Evolutionary conservation across 2,329 filamentous ascomycete genomes (phyloP).

Genomic region (Colletotrichum acutatum): DNA sequence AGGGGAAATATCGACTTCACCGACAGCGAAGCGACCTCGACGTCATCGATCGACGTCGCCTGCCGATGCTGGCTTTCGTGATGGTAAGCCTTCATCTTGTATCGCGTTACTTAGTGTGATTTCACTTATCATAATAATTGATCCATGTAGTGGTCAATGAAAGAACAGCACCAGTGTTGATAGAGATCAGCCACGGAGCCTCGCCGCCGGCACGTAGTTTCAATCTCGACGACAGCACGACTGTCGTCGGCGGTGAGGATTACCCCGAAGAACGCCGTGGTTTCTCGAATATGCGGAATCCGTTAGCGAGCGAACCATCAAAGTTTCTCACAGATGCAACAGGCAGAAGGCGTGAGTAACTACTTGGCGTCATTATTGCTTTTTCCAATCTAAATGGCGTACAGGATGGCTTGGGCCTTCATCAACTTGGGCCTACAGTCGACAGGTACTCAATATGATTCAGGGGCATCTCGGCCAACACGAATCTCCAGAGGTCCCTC

Average conservation of each 20-base stretch:
- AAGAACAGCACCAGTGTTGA: background rate
- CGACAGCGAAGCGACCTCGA: slow-evolving; percentile 3
- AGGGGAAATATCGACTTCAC: background rate
- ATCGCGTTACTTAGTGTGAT: too few relatives aligned
- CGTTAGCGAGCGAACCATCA: slow-evolving; percentile 10
- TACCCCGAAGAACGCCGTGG: background rate
- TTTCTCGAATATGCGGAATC: background rate
- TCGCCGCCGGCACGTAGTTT: background rate
- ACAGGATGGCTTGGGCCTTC: slow-evolving; percentile 26
- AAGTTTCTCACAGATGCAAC: slow-evolving; percentile 20
- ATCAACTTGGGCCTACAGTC: slow-evolving; percentile 30
- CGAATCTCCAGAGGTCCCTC: slow-evolving; percentile 22
- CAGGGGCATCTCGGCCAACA: slow-evolving; percentile 41
- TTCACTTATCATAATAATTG: background rate
- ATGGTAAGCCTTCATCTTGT: background rate
- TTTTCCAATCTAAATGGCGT: background rate
- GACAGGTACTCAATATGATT: slow-evolving; percentile 25
- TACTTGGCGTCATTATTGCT: background rate
- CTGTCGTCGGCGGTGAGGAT: background rate
- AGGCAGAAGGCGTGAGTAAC: slow-evolving; percentile 8
- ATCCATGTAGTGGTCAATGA: background rate
- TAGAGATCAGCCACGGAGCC: background rate
- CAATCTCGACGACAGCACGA: slow-evolving; percentile 3
- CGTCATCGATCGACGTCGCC: background rate
- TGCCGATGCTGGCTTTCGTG: background rate